Evolutionary conservation across 2,329 filamentous ascomycete genomes (phyloP).

Genomic region (Arthrobotrys megalospora): DNA sequence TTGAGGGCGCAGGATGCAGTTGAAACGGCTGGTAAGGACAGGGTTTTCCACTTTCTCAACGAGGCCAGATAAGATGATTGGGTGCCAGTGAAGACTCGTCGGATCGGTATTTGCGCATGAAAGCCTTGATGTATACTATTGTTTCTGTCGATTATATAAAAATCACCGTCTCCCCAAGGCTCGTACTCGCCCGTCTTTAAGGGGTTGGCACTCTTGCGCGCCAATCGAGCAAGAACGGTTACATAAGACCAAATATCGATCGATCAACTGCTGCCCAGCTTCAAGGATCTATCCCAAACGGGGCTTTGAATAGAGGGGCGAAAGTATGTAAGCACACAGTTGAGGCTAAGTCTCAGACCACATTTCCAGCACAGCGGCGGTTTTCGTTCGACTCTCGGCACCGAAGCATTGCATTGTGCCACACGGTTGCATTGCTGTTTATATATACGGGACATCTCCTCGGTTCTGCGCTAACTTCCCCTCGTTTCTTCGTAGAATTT

Average conservation of each 20-base stretch:
- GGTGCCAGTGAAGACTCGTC: neutral
- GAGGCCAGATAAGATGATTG: neutral
- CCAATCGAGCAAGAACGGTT: neutral
- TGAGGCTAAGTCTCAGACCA: too few relatives aligned
- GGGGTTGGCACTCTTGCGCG: neutral
- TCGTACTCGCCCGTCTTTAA: slow-evolving; percentile 4
- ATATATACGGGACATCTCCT: slow-evolving; percentile 2
- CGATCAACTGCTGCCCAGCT: neutral
- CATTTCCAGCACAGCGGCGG: neutral
- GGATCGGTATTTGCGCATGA: neutral
- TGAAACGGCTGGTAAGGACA: neutral
- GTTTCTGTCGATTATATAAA: neutral
- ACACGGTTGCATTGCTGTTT: slow-evolving; percentile 4
- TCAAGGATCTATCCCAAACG: neutral
- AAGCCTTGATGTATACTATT: neutral
- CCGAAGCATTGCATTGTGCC: neutral
- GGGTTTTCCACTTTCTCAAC: neutral
- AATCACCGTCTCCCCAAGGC: neutral
- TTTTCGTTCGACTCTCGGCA: neutral
- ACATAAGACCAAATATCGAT: slow-evolving; percentile 3
- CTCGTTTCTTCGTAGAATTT: neutral
- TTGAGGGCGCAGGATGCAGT: neutral
- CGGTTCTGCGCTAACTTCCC: slow-evolving; percentile 12
- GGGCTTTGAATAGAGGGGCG: neutral
- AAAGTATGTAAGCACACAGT: slow-evolving; percentile 1